Conservation (phyloP, 345 rosid genomes). For the Xanthoceras sorbifolium region DNA sequence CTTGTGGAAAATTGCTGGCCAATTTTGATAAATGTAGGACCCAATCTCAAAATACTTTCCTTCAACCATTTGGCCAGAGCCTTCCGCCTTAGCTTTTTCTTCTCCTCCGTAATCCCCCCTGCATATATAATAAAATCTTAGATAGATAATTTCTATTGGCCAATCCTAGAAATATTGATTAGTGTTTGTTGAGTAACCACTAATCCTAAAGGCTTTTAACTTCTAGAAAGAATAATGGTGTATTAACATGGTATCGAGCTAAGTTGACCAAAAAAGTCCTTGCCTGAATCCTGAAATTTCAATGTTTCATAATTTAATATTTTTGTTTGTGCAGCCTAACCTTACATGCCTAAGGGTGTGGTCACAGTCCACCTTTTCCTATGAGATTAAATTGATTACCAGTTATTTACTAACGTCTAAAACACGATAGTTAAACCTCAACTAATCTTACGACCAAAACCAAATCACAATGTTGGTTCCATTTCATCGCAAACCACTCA, state of each 20-base stretch:
- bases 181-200: neutral
- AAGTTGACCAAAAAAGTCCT: neutral
- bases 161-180: neutral
- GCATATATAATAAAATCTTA: constrained; percentile 20
- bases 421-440: no score
- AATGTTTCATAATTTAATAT: no score
- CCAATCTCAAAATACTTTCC: constrained; percentile 85
- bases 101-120: constrained; percentile 95
- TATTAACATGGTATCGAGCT: neutral
- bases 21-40: constrained; percentile 96
- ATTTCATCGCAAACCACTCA: no score
- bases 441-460: no score
- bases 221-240: neutral
- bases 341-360: neutral
- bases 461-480: no score
- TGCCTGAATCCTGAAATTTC: neutral
- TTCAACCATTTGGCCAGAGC: constrained; percentile 91
- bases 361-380: neutral
- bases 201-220: neutral
- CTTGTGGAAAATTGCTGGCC: constrained; percentile 99
- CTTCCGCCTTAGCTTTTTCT: constrained; percentile 66
- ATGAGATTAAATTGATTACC: neutral
- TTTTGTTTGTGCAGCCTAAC: neutral
- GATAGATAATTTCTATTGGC: neutral
- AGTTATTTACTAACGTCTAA: neutral